Evolutionary conservation across 164 flowering plant species (phyloP).

Genomic region (Paratinospora sagittata): DNA sequence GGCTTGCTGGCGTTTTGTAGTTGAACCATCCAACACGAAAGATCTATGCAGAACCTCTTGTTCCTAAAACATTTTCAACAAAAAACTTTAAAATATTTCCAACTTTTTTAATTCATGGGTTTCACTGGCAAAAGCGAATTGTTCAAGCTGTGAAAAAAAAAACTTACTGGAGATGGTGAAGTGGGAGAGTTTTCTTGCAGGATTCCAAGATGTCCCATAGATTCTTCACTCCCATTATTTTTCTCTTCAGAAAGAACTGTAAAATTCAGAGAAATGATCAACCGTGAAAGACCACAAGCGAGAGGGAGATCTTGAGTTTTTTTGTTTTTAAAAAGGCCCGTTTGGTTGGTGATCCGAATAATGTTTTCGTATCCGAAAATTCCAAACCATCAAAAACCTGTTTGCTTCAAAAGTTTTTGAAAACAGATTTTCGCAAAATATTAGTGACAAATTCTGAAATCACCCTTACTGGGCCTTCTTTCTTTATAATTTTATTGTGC

Average conservation of each 20-base stretch:
- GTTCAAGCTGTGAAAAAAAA: too few species aligned
- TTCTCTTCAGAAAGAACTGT: slow-evolving; percentile 13
- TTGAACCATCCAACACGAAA: slow-evolving; percentile 93
- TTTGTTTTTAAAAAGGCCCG: too few species aligned
- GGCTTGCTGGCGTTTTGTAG: slow-evolving; percentile 56
- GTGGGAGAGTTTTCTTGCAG: slow-evolving; percentile 86
- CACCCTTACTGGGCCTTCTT: too few species aligned
- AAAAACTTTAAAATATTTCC: not conserved
- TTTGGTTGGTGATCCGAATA: too few species aligned
- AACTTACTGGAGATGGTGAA: slow-evolving; percentile 82
- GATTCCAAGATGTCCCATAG: slow-evolving; percentile 92
- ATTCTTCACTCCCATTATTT: slow-evolving; percentile 85
- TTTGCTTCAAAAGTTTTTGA: too few species aligned
- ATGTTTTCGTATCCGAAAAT: too few species aligned
- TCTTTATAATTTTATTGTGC: too few species aligned
- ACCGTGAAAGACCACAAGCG: not conserved
- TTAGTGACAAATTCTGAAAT: too few species aligned
- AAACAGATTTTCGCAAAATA: too few species aligned
- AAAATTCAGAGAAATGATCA: not conserved
- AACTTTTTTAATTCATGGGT: not conserved
- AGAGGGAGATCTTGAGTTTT: too few species aligned
- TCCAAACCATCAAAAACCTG: too few species aligned
- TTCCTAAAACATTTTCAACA: slow-evolving; percentile 39
- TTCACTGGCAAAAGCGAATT: not conserved
- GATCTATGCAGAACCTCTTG: slow-evolving; percentile 90